phyloP scores from a whole-genome alignment of 192 early-diverging fungal species.

The Coemansia biformis region DNA sequence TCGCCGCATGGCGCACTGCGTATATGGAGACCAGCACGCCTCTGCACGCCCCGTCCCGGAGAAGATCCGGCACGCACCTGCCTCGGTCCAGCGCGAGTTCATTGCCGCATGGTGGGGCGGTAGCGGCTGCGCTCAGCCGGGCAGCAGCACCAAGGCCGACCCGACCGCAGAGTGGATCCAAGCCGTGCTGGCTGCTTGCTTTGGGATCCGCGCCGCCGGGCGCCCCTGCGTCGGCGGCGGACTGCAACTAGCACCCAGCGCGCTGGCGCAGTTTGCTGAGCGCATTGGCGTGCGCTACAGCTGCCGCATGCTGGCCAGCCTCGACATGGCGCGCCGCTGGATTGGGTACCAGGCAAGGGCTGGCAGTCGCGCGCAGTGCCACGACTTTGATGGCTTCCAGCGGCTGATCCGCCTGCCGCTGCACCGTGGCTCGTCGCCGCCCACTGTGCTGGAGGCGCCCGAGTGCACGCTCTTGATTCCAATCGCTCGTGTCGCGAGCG shows the following conservation, averaged over 20 bases:
- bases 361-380: background rate
- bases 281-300: conserved; percentile 41
- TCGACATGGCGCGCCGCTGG: conserved; percentile 38
- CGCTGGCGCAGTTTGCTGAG: conserved; percentile 22
- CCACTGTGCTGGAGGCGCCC: background rate
- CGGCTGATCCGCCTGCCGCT: conserved; percentile 9
- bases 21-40: background rate
- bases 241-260: conserved; percentile 5
- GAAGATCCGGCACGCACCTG: conserved; percentile 13
- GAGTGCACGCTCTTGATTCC: conserved; percentile 26
- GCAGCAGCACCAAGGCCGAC: background rate
- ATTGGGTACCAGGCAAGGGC: conserved; percentile 8
- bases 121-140: background rate
- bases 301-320: conserved; percentile 5
- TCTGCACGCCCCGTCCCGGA: background rate
- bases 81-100: conserved; percentile 47
- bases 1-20: background rate
- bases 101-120: conserved; percentile 50
- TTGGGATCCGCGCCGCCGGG: conserved; percentile 1
- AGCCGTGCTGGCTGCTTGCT: conserved; percentile 1
- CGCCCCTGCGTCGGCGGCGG: background rate
- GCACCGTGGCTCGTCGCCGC: background rate
- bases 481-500: conserved; percentile 8
- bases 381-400: conserved; percentile 14
- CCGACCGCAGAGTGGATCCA: conserved; percentile 5